A percentile compares a stretch with the other conserved stretches of the same genome.
phyloP scores from a whole-genome alignment of 129 eudicot genomes.

The Glebionis coronaria region DNA sequence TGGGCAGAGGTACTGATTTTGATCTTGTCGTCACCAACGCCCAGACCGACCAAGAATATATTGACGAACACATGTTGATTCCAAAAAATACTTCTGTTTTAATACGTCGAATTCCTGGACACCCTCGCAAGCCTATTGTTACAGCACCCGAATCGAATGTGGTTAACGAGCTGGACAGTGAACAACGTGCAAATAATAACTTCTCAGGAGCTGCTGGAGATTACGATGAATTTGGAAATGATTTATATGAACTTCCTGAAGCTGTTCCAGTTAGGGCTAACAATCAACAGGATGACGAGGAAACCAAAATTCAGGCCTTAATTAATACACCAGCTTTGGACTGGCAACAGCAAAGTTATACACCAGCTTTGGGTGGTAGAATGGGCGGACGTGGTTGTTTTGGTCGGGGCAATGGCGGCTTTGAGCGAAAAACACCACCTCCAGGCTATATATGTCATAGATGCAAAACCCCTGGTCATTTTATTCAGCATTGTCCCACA shows the following conservation, averaged over 20 bases:
- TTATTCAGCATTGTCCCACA: no score
- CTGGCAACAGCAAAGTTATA: no score
- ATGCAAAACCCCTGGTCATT: no score
- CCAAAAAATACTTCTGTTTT: no score
- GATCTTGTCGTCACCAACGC: slow-evolving; percentile 92
- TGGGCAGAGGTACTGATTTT: slow-evolving; percentile 95
- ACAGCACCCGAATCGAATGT: slow-evolving; percentile 73
- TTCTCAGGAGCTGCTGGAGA: slow-evolving; percentile 66
- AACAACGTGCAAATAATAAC: slow-evolving; percentile 48
- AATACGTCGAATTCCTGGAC: no score
- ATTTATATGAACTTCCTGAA: slow-evolving; percentile 84
- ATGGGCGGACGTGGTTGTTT: slow-evolving; percentile 87
- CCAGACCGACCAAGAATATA: slow-evolving; percentile 94
- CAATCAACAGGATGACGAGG: slow-evolving; percentile 71
- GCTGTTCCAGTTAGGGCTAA: slow-evolving; percentile 37
- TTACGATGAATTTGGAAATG: slow-evolving; percentile 94
- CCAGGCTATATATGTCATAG: no score
- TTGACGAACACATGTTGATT: slow-evolving; percentile 82
- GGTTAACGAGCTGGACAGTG: slow-evolving; percentile 43
- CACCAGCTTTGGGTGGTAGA: slow-evolving; percentile 85
- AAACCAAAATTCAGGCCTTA: slow-evolving; percentile 82
- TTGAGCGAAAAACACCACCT: no score
- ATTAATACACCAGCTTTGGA: no score
- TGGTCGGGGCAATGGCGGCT: no score
- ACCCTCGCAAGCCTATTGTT: slow-evolving; percentile 91